Evolutionary conservation across 2,329 filamentous ascomycete species (phyloP).

Genomic region (Thermothelomyces thermophilus): DNA sequence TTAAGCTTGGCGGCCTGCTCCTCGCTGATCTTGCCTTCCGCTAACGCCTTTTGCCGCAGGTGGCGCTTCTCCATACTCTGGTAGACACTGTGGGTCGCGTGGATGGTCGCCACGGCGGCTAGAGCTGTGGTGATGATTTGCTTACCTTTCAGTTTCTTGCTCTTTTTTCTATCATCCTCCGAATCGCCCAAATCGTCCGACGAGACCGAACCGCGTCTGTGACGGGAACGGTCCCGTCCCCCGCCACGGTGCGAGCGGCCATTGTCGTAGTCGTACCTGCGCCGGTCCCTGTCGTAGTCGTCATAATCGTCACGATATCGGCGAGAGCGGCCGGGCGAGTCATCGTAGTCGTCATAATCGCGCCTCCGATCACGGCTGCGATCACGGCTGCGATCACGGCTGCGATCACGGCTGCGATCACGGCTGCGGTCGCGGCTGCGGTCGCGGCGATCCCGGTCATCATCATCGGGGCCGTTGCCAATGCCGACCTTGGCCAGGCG

Average conservation of each 20-base stretch:
- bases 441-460: conserved; percentile 29
- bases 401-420: conserved; percentile 24
- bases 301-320: conserved; percentile 32
- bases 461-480: conserved; percentile 41
- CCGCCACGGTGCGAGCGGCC: conserved; percentile 37
- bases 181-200: conserved; percentile 52
- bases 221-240: conserved; percentile 35
- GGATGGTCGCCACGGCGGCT: conserved; percentile 53
- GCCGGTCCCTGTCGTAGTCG: conserved; percentile 38
- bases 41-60: conserved; percentile 46
- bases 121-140: conserved; percentile 51
- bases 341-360: conserved; percentile 29
- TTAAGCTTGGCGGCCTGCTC: conserved; percentile 51
- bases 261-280: conserved; percentile 41
- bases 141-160: conserved; percentile 56
- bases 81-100: conserved; percentile 54
- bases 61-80: conserved; percentile 52
- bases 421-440: conserved; percentile 27
- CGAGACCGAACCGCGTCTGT: conserved; percentile 37
- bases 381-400: conserved; percentile 31
- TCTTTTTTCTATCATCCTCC: conserved; percentile 48
- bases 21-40: conserved; percentile 45
- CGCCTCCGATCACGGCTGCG: conserved; percentile 23
- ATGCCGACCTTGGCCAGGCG: conserved; percentile 57
- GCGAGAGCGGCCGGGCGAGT: conserved; percentile 29